Evolutionary conservation across 345 rosid genomes (phyloP), one percentile per base, ranked within the genome.

Genomic region (Murraya koenigii): DNA sequence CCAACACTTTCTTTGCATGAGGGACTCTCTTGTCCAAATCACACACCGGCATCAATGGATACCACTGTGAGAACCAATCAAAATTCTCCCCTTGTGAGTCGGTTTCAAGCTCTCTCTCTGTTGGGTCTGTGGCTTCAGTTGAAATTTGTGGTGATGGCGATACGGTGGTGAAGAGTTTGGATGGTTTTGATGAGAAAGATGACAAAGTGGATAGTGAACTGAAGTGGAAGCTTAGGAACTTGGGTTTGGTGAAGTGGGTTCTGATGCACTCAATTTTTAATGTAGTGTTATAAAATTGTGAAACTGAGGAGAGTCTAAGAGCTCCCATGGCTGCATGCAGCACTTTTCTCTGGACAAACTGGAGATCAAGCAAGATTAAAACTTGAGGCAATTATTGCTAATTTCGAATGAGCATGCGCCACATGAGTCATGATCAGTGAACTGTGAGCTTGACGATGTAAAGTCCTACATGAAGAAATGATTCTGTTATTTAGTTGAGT

Each of bases 21-120:
- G 88, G 87, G 58, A 77, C 78, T 67, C 88, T 84, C 80, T 85
- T 87, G 75, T 85, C 88, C 75, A 87, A 77, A 67, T 87, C 88
- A 69, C 83, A 87, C 15, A 85, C 82, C 8, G 88, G 88, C 90
- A 87, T 87, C 33, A 87, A 68, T 15, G 88, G 85, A 44, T 87
- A 85, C 90, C 90, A 87, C 35, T 82, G 86, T 6, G 88, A 47
- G 66, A 60, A 84, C 90, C 90, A 87, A 61, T 87, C 86, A 65
- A 87, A 87, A n/a, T 77, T 82, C 44, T 79, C 86, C 26, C 39
- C 84, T 22, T 78, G 61, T 8, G 13, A 8, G 3, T 54, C 64
- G 0, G 71, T 26, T 14, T 79, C 85, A 9, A 70, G 14, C 77
- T 86, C 20, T 63, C 5, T 1, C 5, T 14, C 66, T 32, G 66